phyloP scores from a whole-genome alignment of 345 rosid species.

The Acer negundo region DNA sequence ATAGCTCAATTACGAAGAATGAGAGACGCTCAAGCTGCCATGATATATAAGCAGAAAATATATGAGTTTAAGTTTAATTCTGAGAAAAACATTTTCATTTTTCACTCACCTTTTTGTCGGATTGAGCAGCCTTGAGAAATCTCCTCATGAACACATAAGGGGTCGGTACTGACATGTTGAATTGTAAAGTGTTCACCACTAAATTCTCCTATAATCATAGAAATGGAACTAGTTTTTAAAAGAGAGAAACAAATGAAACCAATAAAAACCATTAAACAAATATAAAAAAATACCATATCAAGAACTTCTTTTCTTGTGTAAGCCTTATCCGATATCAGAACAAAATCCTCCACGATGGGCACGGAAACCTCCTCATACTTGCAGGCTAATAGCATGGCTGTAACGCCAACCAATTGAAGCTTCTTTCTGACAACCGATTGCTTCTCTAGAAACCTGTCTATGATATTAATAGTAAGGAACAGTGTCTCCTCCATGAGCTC shows the following conservation, averaged over 20 bases:
- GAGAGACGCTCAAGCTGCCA: slow-evolving; percentile 60
- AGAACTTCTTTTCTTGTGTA: slow-evolving; percentile 69
- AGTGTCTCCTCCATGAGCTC: slow-evolving; percentile 81
- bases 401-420: slow-evolving; percentile 91
- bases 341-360: slow-evolving; percentile 81
- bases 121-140: slow-evolving; percentile 89
- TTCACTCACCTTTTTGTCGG: slow-evolving; percentile 45
- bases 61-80: neutral
- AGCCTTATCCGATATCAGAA: slow-evolving; percentile 87
- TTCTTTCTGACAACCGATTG: slow-evolving; percentile 69
- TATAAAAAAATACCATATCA: slow-evolving; percentile 54
- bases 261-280: neutral
- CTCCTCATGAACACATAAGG: slow-evolving; percentile 79
- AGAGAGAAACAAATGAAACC: neutral
- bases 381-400: slow-evolving; percentile 92
- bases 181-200: slow-evolving; percentile 69
- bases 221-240: neutral
- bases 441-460: slow-evolving; percentile 83
- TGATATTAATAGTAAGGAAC: slow-evolving; percentile 79
- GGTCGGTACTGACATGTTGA: slow-evolving; percentile 82
- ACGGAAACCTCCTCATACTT: slow-evolving; percentile 97
- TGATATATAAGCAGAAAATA: neutral
- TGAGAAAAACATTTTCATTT: neutral
- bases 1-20: slow-evolving; percentile 81
- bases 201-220: slow-evolving; percentile 52